Evolutionary conservation across 371 early-diverging fungal genomes (phyloP), one percentile per base, ranked within the genome.

Genomic region (Syncephalastrum contaminatum): DNA sequence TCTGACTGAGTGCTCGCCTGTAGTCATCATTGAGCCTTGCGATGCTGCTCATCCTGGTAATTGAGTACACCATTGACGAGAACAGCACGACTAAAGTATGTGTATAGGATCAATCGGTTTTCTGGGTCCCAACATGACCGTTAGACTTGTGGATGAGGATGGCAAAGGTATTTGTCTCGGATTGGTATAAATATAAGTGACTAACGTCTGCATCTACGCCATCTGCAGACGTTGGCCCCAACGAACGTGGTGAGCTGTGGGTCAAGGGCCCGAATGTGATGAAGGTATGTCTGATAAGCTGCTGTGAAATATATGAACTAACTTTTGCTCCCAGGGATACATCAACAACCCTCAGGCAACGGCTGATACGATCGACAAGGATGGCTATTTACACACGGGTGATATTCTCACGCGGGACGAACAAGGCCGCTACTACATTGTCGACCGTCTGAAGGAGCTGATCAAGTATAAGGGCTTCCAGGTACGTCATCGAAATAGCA

Each of bases 311-410:
- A 8, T 16, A 22, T 8, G n/a, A 48, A 46, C 20, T 41, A 21
- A 39, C n/a, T 18, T 7, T 45, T 61, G 80, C 22, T 80, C 84
- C 82, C 63, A 79, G 60, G 88, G 87, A 1, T 88, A 90, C 48
- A 67, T 83, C 25, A 83, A 88, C 51, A 86, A 85, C 44, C 71
- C 76, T 18, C 62, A 86, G 51, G 92, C 89, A 0, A 91, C 91
- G 0, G 65, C 65, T 13, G 85, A 77, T 1, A 66, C 78, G 4
- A 79, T 88, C 14, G 86, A 87, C 60, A 46, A 56, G 4, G 63
- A 86, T 4, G 84, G 82, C 0, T 95, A 84, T 66, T 67, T 93
- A 47, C 92, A 88, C 55, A 89, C 92, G 0, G 94, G 93, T n/a
- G 96, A 96, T 63, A 69, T 95, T 43, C 94, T 83, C 2, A 56